These are phyloP conservation scores for Cucumis cinereus DNA, from an alignment of 306 rosid genomes.

Conservation along the genomic window DNA sequence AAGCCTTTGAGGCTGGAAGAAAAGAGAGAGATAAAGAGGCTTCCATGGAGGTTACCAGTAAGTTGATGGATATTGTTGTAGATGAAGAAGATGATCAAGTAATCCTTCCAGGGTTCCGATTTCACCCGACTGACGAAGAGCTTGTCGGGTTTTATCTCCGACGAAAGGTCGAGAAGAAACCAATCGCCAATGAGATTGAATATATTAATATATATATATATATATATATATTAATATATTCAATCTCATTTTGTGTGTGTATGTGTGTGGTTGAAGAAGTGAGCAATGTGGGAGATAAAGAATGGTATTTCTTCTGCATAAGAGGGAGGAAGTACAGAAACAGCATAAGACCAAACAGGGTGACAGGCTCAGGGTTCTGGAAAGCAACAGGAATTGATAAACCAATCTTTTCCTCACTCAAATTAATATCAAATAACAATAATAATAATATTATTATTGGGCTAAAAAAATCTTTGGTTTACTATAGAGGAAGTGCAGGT, in stretches of 20 bases:
- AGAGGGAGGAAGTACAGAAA: slow-evolving; percentile 94
- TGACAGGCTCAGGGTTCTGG: slow-evolving; percentile 84
- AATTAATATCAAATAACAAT: background rate
- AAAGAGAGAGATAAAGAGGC: background rate
- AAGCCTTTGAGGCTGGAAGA: background rate
- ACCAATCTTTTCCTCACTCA: slow-evolving; percentile 31
- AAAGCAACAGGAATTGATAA: slow-evolving; percentile 91
- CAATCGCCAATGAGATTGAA: too few relatives aligned
- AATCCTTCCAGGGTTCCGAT: slow-evolving; percentile 80
- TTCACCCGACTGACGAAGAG: slow-evolving; percentile 91
- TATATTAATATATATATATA: too few relatives aligned
- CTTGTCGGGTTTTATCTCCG: slow-evolving; percentile 75
- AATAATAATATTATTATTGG: slow-evolving; percentile 36
- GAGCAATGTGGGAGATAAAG: slow-evolving; percentile 40
- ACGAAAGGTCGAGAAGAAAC: slow-evolving; percentile 60
- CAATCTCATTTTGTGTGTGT: too few relatives aligned
- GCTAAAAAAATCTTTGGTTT: slow-evolving; percentile 83
- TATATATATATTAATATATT: too few relatives aligned
- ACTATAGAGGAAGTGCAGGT: slow-evolving; percentile 79
- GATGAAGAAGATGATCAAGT: slow-evolving; percentile 28
- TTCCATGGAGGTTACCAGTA: background rate
- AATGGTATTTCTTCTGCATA: slow-evolving; percentile 68
- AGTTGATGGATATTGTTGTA: background rate
- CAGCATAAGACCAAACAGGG: slow-evolving; percentile 77
- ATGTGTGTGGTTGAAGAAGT: slow-evolving; percentile 17